phyloP scores from a whole-genome alignment of 345 rosid genomes.

The Camelina neglecta region DNA sequence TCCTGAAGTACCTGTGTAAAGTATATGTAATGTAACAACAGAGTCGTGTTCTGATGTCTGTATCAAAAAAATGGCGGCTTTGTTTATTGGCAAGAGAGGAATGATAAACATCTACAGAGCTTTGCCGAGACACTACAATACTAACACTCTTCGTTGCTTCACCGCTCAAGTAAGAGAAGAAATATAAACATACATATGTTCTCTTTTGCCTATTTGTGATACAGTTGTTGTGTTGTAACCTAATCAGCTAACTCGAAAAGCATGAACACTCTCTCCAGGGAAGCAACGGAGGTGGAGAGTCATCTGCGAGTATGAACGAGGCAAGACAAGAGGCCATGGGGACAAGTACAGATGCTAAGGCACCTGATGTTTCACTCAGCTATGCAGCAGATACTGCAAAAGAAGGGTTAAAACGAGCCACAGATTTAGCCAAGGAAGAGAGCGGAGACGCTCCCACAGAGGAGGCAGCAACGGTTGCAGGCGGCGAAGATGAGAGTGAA shows the following conservation, averaged over 20 bases:
- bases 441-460: not conserved
- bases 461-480: conserved; percentile 11
- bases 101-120: conserved; percentile 23
- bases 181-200: not conserved
- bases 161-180: conserved; percentile 23
- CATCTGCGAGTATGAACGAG: conserved; percentile 34
- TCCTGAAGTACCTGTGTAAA: conserved; percentile 1
- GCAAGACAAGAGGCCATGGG: conserved; percentile 39
- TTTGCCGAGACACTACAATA: conserved; percentile 14
- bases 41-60: conserved; percentile 3
- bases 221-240: conserved; percentile 7
- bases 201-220: not conserved
- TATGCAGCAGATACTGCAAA: conserved; percentile 24
- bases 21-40: conserved; percentile 4
- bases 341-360: conserved; percentile 29
- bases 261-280: conserved; percentile 19
- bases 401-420: conserved; percentile 35
- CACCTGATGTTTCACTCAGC: conserved; percentile 30
- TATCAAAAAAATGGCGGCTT: conserved; percentile 22
- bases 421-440: conserved; percentile 11
- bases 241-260: not conserved
- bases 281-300: conserved; percentile 16
- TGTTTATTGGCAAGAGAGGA: conserved; percentile 28
- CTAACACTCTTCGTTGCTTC: conserved; percentile 30
- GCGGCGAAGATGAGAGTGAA: conserved; percentile 24